A percentile compares a stretch with the other conserved stretches of the same genome.
phyloP scores from a whole-genome alignment of 495 filamentous ascomycete genomes.

The Penicillium daleae region DNA sequence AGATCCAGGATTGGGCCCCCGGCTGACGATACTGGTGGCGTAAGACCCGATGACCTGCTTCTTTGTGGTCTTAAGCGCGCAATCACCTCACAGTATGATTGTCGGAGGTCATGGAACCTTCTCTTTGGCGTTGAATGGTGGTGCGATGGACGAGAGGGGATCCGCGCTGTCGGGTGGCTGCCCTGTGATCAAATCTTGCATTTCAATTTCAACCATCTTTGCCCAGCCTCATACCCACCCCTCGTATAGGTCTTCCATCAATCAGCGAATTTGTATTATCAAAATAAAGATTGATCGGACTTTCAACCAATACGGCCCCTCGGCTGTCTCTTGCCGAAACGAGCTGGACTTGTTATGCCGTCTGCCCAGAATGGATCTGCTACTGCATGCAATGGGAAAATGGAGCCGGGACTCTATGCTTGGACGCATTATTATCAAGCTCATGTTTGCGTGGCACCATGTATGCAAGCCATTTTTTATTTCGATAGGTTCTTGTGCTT shows the following conservation, averaged over 20 bases:
- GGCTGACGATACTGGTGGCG: slow-evolving; percentile 2
- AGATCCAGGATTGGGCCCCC: slow-evolving; percentile 5
- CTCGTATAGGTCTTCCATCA: neutral
- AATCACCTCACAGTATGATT: slow-evolving; percentile 7
- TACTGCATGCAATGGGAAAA: neutral
- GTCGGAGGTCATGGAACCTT: slow-evolving; percentile 18
- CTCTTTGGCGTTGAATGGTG: neutral
- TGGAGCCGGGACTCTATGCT: neutral
- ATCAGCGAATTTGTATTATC: neutral
- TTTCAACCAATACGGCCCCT: neutral
- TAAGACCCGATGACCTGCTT: slow-evolving; percentile 12
- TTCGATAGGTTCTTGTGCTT: neutral
- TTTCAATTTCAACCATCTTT: neutral
- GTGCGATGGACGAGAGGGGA: neutral
- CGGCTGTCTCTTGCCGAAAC: neutral
- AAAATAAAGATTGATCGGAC: neutral
- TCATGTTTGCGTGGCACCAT: slow-evolving; percentile 2
- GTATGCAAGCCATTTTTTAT: neutral
- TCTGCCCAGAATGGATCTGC: neutral
- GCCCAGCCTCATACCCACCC: slow-evolving; percentile 1
- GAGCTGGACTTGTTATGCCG: neutral
- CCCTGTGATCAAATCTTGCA: slow-evolving; percentile 1
- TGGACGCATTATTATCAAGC: neutral
- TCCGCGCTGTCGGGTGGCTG: neutral
- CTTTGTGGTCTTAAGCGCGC: slow-evolving; percentile 12